Base-by-base conservation (phyloP, 176 grass and related monocot genomes). In the Oryza officinalis region DNA sequence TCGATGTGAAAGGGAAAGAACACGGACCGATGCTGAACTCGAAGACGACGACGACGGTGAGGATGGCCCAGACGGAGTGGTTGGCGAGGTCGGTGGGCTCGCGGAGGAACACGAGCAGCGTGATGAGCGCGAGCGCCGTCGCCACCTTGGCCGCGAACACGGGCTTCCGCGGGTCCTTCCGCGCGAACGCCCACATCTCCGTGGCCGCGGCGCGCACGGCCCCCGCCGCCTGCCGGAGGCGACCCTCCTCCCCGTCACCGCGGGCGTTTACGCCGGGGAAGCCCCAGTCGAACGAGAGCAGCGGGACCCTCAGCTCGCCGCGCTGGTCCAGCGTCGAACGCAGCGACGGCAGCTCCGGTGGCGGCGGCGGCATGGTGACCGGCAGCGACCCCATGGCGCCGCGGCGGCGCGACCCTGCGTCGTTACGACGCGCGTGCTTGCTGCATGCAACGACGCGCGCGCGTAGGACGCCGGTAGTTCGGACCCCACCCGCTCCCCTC, bases 131-230 rank as follows among this genome's bases (percentile, higher is more conserved):
- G 22, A 99, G 87, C 30, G 60, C 72, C 31, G 23, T 65, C 18
- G 74, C 94, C 31, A 92, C 76, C 88, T 97, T 97, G 10, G 72
- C 94, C 44, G 90, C 94, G 86, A 91, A 94, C 40, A 94, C 86
- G 25, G 91, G 90, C 81, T 90, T 90, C 49, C 94, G 81, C 6
- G 54, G 86, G 59, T 92, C 92, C 64, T 80, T 87, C 20, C 84
- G 76, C 44, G 86, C 90, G 81, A 94, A 94, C 70, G 78, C 27
- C 88, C 86, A 97, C 63, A 78, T 73, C 67, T 81, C 47, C 30
- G 44, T 33, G 35, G 8, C 67, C n/a, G 71, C 65, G 4, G 63
- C 86, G 47, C 72, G 67, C 67, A 80, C 83, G 12, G 81, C 88
- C 65, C 2, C 63, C 37, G 0, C 72, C 27, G 25, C 81, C 77